A percentile compares a stretch with the other conserved stretches of the same genome.
phyloP scores from a whole-genome alignment of 2,329 filamentous ascomycete species.

The Trichoderma simmonsii region DNA sequence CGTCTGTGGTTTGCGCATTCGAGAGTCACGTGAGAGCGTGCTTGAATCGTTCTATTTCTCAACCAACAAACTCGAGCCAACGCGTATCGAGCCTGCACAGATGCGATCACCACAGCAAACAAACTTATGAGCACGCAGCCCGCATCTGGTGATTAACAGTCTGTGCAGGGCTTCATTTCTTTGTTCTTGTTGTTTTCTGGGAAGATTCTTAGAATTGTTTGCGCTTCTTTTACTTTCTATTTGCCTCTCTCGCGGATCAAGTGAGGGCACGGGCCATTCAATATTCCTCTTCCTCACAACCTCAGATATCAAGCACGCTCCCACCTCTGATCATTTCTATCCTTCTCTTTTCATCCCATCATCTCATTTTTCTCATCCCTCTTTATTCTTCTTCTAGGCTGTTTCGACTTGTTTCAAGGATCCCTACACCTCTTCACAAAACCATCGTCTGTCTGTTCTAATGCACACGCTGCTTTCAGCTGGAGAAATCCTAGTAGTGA shows the following conservation, averaged over 20 bases:
- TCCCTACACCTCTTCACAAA: neutral
- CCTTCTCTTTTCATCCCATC: too few species aligned
- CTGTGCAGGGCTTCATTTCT: neutral
- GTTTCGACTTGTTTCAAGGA: neutral
- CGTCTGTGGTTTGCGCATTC: neutral
- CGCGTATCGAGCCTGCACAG: neutral
- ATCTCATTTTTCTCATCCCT: too few species aligned
- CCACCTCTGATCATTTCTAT: neutral
- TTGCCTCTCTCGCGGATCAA: neutral
- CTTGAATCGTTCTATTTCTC: neutral
- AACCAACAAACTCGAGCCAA: neutral
- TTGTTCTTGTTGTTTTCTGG: neutral
- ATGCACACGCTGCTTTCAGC: neutral
- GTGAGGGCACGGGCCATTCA: neutral
- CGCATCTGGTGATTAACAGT: neutral
- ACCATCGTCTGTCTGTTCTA: neutral
- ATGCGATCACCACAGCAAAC: neutral
- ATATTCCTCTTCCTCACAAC: neutral
- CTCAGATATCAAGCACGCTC: neutral
- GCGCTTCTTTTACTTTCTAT: neutral
- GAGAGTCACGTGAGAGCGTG: slow-evolving; percentile 8
- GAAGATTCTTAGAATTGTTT: neutral
- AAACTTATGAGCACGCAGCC: neutral
- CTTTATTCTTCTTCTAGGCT: neutral
- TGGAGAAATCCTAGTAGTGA: neutral